A percentile compares a stretch with the other conserved stretches of the same genome.
phyloP scores from a whole-genome alignment of 495 filamentous ascomycete genomes.

The Talaromyces wortmannii region DNA sequence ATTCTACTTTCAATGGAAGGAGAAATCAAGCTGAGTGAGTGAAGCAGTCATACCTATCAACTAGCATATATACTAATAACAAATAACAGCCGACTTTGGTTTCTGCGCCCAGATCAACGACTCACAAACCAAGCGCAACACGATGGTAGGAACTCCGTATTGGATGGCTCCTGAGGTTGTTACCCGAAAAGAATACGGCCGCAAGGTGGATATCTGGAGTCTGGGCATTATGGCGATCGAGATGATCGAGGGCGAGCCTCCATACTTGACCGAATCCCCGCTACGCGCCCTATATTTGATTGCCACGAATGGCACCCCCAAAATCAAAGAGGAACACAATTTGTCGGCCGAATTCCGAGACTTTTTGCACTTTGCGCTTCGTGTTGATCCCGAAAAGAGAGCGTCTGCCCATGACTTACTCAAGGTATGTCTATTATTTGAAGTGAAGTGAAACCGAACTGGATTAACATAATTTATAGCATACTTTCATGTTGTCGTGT shows the following conservation, averaged over 20 bases:
- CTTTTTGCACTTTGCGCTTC: constrained; percentile 83
- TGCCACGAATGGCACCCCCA: constrained; percentile 92
- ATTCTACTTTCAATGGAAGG: constrained; percentile 92
- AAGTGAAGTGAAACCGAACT: background rate
- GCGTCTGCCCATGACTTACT: constrained; percentile 90
- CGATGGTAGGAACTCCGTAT: constrained; percentile 98
- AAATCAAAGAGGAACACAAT: constrained; percentile 87
- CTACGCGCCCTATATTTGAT: constrained; percentile 92
- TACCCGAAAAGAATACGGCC: constrained; percentile 93
- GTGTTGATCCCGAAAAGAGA: constrained; percentile 94
- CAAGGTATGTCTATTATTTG: constrained; percentile 51
- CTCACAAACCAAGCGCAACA: constrained; percentile 91
- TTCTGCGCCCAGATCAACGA: constrained; percentile 99
- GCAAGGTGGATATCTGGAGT: constrained; percentile 98
- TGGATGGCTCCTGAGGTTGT: constrained; percentile 99
- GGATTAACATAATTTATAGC: constrained; percentile 42
- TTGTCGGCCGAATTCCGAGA: constrained; percentile 77
- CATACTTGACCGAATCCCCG: constrained; percentile 92
- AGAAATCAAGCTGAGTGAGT: constrained; percentile 95
- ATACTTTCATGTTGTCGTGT: constrained; percentile 75
- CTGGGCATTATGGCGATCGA: constrained; percentile 99
- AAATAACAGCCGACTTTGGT: constrained; percentile 78
- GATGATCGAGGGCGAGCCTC: constrained; percentile 98
- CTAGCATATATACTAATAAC: constrained; percentile 18
- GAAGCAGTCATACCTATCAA: background rate